Base-by-base conservation (phyloP, 1,139 yeast genomes). In the Yamadazyma pseudoaaseri region DNA sequence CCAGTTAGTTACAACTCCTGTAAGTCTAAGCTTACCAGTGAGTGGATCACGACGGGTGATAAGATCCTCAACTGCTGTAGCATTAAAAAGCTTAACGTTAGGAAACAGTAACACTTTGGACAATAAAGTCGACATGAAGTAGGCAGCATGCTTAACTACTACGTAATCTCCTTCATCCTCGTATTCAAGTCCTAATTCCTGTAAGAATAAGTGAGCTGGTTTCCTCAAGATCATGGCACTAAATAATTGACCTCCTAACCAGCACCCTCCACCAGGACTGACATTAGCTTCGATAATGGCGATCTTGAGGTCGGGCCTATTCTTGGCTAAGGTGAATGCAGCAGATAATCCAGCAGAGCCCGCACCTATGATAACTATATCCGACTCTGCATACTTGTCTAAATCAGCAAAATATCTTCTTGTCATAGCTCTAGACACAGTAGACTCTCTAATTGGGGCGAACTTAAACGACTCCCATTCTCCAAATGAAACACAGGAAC, bases 1-100 rank as follows among this genome's bases (percentile, higher is more conserved):
- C 90, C 90, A 83, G 66, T 83, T 83, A 52, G 89, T 82, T 27
- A 83, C 92, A 18, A 83, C 90, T 54, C 90, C 92, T 16, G 87
- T 85, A 42, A 81, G 75, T 48, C 84, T 69, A 37, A 81, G 62
- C 42, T 76, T 73, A 27, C 84, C 85, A 21, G 70, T 58, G n/a
- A 10, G 10, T 27, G 53, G 43, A 25, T 41, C 38, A 42, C 74
- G 73, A 58, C 89, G 78, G 30, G 90, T 83, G 51, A 83, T 81
- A 58, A 83, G 71, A 55, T 83, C 92, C 58, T 83, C 92, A 36
- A 82, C 92, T 21, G 89, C 83, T 30, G 89, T 81, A 24, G 92
- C 92, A 54, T 83, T 83, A 70, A 83, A 83, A 46, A 83, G 65
- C 60, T 83, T 83, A 44, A 83, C 82, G 49, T 83, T 83, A 35